Evolutionary conservation across 176 grass and related monocot genomes (phyloP).

Genomic region (Leersia perrieri): DNA sequence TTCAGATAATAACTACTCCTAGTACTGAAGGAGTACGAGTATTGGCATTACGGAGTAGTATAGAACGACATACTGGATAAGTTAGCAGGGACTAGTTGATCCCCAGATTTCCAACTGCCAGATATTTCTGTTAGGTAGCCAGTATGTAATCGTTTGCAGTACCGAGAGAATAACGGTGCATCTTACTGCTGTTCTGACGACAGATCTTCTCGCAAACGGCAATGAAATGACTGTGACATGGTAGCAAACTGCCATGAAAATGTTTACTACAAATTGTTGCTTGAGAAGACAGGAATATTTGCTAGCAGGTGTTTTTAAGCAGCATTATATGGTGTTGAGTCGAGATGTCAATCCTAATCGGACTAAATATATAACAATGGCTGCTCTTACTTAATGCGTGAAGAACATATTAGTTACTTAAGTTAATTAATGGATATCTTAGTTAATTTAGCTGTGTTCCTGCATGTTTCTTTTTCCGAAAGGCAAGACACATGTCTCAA

Average conservation of each 20-base stretch:
- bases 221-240: not conserved
- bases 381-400: not conserved
- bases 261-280: not conserved
- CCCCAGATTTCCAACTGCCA: not conserved
- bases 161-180: not conserved
- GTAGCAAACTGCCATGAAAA: not conserved
- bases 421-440: not conserved
- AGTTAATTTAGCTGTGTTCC: not conserved
- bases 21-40: too few relatives aligned
- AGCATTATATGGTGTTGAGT: not conserved
- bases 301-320: not conserved
- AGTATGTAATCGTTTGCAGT: not conserved
- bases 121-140: constrained; percentile 32
- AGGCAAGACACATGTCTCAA: not conserved
- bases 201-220: not conserved
- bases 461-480: not conserved
- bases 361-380: not conserved
- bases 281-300: not conserved
- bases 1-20: too few relatives aligned
- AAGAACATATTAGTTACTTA: not conserved
- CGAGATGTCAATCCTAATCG: not conserved
- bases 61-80: not conserved
- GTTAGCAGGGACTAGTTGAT: not conserved
- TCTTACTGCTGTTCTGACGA: not conserved
- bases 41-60: too few relatives aligned